phyloP scores from a whole-genome alignment of 306 rosid genomes.

The Mimosa pudica region DNA sequence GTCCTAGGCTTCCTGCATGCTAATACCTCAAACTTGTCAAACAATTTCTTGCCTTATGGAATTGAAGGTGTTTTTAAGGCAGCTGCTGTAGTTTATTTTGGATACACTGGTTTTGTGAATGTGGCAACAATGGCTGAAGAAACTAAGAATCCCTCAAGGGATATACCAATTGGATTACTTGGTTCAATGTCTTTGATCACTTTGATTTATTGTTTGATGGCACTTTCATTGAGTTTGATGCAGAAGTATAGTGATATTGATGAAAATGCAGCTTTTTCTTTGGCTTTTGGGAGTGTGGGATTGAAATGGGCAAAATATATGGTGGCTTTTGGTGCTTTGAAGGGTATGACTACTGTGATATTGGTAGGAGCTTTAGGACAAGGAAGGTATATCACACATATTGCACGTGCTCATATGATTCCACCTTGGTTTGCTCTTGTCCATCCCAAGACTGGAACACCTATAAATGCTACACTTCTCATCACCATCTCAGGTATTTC shows the following conservation, averaged over 20 bases:
- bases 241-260: conserved; percentile 71
- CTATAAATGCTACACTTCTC: conserved; percentile 73
- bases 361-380: conserved; percentile 61
- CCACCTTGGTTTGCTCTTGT: conserved; percentile 88
- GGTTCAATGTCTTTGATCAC: conserved; percentile 79
- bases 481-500: conserved; percentile 41
- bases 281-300: conserved; percentile 66
- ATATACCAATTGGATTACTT: conserved; percentile 69
- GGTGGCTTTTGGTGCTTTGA: conserved; percentile 73
- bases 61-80: conserved; percentile 65
- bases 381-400: conserved; percentile 68
- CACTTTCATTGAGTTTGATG: conserved; percentile 70
- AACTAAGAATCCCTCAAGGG: conserved; percentile 71
- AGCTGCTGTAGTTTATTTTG: conserved; percentile 73
- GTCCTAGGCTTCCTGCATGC: conserved; percentile 57
- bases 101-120: conserved; percentile 69
- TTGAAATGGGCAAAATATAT: conserved; percentile 81
- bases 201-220: conserved; percentile 72
- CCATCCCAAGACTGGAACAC: conserved; percentile 77
- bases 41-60: conserved; percentile 57
- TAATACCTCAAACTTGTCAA: conserved; percentile 50
- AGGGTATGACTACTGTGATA: conserved; percentile 83
- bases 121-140: conserved; percentile 79
- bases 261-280: conserved; percentile 61
- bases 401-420: conserved; percentile 79